Evolutionary conservation across 2,329 filamentous ascomycete genomes (phyloP).

Genomic region (Plenodomus biglobosus): DNA sequence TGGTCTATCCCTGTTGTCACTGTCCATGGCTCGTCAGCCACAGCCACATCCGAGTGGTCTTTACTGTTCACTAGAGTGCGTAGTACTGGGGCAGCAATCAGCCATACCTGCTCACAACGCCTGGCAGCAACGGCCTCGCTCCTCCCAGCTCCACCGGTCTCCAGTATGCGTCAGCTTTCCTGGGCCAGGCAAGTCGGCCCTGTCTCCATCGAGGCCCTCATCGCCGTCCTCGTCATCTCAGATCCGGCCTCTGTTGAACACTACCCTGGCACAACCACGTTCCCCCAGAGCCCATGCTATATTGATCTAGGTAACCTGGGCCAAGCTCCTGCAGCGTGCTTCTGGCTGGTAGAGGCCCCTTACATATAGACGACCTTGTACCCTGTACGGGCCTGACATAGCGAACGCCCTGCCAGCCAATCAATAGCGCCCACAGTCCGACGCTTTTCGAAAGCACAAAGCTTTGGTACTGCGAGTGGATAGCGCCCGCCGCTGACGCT

Average conservation of each 20-base stretch:
- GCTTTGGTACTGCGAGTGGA: slow-evolving; percentile 14
- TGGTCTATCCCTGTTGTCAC: slow-evolving; percentile 24
- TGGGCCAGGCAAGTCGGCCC: slow-evolving; percentile 23
- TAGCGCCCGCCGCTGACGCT: slow-evolving; percentile 26
- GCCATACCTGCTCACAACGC: slow-evolving; percentile 7
- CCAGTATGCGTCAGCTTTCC: slow-evolving; percentile 21
- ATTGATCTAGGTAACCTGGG: slow-evolving; percentile 20
- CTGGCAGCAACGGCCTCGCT: slow-evolving; percentile 9
- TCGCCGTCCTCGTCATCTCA: slow-evolving; percentile 28
- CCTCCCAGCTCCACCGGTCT: slow-evolving; percentile 14
- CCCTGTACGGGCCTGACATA: slow-evolving; percentile 11
- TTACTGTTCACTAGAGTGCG: no score
- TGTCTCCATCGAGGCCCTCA: slow-evolving; percentile 16
- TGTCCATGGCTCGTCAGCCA: neutral
- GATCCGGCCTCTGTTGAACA: slow-evolving; percentile 19
- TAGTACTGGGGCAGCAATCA: no score
- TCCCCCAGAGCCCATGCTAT: slow-evolving; percentile 32
- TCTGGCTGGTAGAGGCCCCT: slow-evolving; percentile 14
- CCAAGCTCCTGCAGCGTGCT: slow-evolving; percentile 18
- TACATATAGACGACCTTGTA: slow-evolving; percentile 13
- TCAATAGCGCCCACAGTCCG: neutral
- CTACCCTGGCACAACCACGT: slow-evolving; percentile 27
- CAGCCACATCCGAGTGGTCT: neutral
- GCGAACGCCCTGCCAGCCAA: slow-evolving; percentile 3
- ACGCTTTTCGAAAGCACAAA: slow-evolving; percentile 11